These are phyloP conservation scores for Rhodotorula paludigena DNA, from an alignment of 768 basidiomycete genomes.

Conservation along the genomic window DNA sequence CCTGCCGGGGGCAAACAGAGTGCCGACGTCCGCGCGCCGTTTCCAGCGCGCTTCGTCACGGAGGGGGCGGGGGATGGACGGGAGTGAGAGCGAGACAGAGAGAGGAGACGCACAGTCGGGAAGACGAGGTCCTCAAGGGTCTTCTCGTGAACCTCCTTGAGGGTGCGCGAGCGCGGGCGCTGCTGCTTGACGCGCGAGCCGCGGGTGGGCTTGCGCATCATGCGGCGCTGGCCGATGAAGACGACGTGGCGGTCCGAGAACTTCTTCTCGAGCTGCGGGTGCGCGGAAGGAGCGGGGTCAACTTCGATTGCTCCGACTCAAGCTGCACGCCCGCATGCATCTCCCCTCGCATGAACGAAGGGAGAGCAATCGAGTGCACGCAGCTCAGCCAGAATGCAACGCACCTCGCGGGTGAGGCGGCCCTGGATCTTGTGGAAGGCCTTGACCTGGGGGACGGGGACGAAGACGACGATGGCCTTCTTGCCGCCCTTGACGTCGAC, in stretches of 20 bases:
- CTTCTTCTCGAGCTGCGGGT: constrained; percentile 81
- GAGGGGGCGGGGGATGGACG: no score
- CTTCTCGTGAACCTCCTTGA: constrained; percentile 91
- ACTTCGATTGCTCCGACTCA: no score
- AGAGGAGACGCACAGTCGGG: constrained; percentile 61
- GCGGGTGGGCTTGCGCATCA: constrained; percentile 94
- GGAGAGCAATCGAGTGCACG: no score
- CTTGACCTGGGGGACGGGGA: constrained; percentile 93
- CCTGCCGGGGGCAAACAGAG: no score
- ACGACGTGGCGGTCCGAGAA: constrained; percentile 99
- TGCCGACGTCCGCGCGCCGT: constrained; percentile 10
- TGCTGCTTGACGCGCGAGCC: constrained; percentile 89
- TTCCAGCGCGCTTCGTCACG: neutral
- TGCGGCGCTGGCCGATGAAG: constrained; percentile 96
- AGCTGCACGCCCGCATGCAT: no score
- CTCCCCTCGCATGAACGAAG: no score
- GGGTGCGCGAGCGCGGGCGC: constrained; percentile 91
- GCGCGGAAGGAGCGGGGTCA: neutral
- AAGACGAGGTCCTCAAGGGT: constrained; percentile 98
- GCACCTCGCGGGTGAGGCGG: constrained; percentile 45
- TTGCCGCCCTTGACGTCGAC: constrained; percentile 98
- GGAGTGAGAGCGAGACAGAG: neutral
- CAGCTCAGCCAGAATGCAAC: no score
- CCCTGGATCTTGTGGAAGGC: constrained; percentile 98
- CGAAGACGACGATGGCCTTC: constrained; percentile 98